These are phyloP conservation scores for Alternaria ethzedia DNA, from an alignment of 2,329 filamentous ascomycete species.

Conservation along the genomic window DNA sequence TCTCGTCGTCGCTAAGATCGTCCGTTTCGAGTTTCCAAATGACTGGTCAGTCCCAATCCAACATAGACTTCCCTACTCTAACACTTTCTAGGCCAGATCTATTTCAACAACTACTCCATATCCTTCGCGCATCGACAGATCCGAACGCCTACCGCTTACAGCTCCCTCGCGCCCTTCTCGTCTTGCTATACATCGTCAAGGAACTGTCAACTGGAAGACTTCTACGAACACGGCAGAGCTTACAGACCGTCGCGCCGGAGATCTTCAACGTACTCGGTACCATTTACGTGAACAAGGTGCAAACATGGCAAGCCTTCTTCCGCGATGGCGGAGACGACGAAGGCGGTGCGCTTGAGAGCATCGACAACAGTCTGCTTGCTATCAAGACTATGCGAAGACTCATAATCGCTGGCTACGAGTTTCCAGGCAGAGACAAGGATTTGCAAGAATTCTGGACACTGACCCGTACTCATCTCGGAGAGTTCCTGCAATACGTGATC, in stretches of 20 bases:
- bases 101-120: constrained; percentile 52
- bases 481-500: constrained; percentile 70
- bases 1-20: constrained; percentile 83
- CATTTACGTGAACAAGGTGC: constrained; percentile 78
- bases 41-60: constrained; percentile 68
- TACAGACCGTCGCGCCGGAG: constrained; percentile 82
- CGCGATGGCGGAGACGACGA: constrained; percentile 64
- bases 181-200: constrained; percentile 86
- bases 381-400: constrained; percentile 83
- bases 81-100: constrained; percentile 44
- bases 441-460: constrained; percentile 82
- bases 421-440: constrained; percentile 77
- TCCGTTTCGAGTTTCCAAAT: constrained; percentile 85
- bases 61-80: constrained; percentile 5
- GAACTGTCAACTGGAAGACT: constrained; percentile 84
- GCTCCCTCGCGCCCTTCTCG: constrained; percentile 74
- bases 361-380: constrained; percentile 78
- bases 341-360: constrained; percentile 64
- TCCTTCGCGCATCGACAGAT: constrained; percentile 65
- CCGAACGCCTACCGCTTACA: constrained; percentile 66
- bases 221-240: constrained; percentile 72
- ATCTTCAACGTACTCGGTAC: constrained; percentile 79
- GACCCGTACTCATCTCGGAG: constrained; percentile 75
- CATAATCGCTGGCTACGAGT: constrained; percentile 80
- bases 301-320: constrained; percentile 70